Evolutionary conservation across 768 basidiomycete species (phyloP).

Genomic region (Trametes maxima): DNA sequence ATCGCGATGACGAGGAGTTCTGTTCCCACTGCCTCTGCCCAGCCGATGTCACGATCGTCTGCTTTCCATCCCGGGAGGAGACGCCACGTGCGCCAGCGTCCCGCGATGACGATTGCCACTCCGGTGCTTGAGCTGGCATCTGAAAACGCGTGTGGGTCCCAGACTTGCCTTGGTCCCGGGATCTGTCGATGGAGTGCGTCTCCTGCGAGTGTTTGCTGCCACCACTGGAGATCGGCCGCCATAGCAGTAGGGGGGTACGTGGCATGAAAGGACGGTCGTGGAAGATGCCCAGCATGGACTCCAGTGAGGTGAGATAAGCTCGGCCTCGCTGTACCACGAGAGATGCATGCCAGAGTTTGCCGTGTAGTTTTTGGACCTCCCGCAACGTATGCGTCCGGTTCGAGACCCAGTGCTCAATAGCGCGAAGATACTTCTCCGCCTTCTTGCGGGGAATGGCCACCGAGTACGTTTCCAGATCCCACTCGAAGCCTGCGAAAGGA

Average conservation of each 20-base stretch:
- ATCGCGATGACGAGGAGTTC: slow-evolving; percentile 38
- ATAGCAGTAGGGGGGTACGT: slow-evolving; percentile 33
- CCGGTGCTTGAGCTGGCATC: slow-evolving; percentile 33
- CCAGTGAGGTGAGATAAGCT: slow-evolving; percentile 16
- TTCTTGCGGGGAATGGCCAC: slow-evolving; percentile 16
- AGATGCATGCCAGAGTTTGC: slow-evolving; percentile 23
- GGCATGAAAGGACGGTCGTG: slow-evolving; percentile 11
- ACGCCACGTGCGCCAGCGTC: slow-evolving; percentile 31
- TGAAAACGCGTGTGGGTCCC: slow-evolving; percentile 40
- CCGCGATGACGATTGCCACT: slow-evolving; percentile 25
- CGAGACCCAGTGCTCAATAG: slow-evolving; percentile 7
- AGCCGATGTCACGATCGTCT: slow-evolving; percentile 40
- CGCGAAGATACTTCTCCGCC: slow-evolving; percentile 13
- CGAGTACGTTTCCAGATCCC: slow-evolving; percentile 22
- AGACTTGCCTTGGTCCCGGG: slow-evolving; percentile 28
- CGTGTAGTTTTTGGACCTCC: slow-evolving; percentile 21
- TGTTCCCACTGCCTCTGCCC: slow-evolving; percentile 50
- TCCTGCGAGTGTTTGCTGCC: slow-evolving; percentile 5
- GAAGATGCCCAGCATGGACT: slow-evolving; percentile 17
- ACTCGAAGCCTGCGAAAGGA: slow-evolving; percentile 30
- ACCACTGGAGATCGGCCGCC: slow-evolving; percentile 30
- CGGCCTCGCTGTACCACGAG: slow-evolving; percentile 15
- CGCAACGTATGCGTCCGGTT: slow-evolving; percentile 9
- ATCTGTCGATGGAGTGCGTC: slow-evolving; percentile 33
- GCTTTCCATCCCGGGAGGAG: slow-evolving; percentile 23